Percentiles rank a stretch among this genome's conserved stretches.
Evolutionary conservation across 129 eudicot species (phyloP).

Genomic region (Pulicaria dysenterica): DNA sequence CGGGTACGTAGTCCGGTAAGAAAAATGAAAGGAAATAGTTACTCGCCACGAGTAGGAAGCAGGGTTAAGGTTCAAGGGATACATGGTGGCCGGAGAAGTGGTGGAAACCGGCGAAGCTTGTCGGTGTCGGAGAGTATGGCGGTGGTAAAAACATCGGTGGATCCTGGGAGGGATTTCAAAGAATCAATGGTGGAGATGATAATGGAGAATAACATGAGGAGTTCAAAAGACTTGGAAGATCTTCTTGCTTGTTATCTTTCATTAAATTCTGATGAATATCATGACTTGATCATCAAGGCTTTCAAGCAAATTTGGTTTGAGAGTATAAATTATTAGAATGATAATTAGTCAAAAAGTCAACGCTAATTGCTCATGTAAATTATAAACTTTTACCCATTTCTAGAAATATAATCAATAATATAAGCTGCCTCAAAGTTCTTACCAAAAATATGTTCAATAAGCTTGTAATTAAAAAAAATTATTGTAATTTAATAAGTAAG

Average conservation of each 20-base stretch:
- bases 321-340: slow-evolving; percentile 18
- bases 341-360: not conserved
- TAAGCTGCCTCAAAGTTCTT: not conserved
- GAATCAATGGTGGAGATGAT: slow-evolving; percentile 96
- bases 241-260: slow-evolving; percentile 77
- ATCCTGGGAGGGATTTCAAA: slow-evolving; percentile 63
- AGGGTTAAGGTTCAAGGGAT: slow-evolving; percentile 41
- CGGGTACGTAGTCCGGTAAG: slow-evolving; percentile 16
- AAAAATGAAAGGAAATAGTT: slow-evolving; percentile 40
- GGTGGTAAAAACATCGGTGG: slow-evolving; percentile 57
- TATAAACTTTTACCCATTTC: not conserved
- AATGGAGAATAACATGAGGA: slow-evolving; percentile 52
- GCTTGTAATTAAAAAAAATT: not conserved
- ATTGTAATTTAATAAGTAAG: too few relatives aligned
- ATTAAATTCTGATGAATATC: slow-evolving; percentile 74
- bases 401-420: not conserved
- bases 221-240: slow-evolving; percentile 72
- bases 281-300: slow-evolving; percentile 61
- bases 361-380: not conserved
- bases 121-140: slow-evolving; percentile 62
- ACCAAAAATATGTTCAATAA: too few relatives aligned
- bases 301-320: slow-evolving; percentile 88
- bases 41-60: slow-evolving; percentile 51
- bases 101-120: slow-evolving; percentile 34
- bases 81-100: slow-evolving; percentile 45